phyloP scores from a whole-genome alignment of 805 yeast genomes.

The Metschnikowia arizonensis region DNA sequence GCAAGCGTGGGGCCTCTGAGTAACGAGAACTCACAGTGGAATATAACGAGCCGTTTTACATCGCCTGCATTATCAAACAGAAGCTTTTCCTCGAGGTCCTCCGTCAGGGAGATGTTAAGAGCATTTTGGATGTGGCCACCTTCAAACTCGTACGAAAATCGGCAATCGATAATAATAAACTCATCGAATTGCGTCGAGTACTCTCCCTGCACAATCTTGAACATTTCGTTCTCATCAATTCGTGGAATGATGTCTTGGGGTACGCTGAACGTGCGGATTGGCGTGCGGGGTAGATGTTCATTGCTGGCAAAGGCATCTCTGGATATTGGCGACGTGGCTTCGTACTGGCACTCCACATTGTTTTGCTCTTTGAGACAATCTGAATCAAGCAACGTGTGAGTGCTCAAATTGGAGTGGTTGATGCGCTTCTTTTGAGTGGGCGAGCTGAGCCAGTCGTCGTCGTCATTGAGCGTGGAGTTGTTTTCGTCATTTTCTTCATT shows the following conservation, averaged over 20 bases:
- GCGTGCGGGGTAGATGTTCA: conserved; percentile 28
- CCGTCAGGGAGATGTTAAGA: conserved; percentile 66
- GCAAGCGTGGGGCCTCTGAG: conserved; percentile 96
- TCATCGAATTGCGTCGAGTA: conserved; percentile 50
- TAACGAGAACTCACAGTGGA: conserved; percentile 93
- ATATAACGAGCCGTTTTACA: conserved; percentile 54
- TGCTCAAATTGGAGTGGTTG: conserved; percentile 2
- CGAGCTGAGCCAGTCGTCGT: conserved; percentile 17
- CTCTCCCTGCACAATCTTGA: conserved; percentile 53
- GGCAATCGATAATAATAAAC: conserved; percentile 70
- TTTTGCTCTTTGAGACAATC: conserved; percentile 1
- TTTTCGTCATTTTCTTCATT: conserved; percentile 15
- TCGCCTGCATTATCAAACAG: conserved; percentile 22
- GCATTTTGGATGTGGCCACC: conserved; percentile 94
- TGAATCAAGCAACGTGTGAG: conserved; percentile 3
- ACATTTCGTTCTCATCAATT: conserved; percentile 55
- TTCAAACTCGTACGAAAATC: conserved; percentile 85
- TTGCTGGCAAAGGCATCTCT: conserved; percentile 20
- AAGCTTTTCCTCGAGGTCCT: conserved; percentile 59
- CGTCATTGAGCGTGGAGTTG: conserved; percentile 19
- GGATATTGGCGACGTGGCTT: neutral
- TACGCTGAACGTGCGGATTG: conserved; percentile 28
- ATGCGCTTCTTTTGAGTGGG: conserved; percentile 16
- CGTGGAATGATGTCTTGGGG: conserved; percentile 64
- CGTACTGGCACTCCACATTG: neutral